Percentiles rank a stretch among this genome's conserved stretches.
Conservation (phyloP, 768 basidiomycete species). For the Collybia mongolica region DNA sequence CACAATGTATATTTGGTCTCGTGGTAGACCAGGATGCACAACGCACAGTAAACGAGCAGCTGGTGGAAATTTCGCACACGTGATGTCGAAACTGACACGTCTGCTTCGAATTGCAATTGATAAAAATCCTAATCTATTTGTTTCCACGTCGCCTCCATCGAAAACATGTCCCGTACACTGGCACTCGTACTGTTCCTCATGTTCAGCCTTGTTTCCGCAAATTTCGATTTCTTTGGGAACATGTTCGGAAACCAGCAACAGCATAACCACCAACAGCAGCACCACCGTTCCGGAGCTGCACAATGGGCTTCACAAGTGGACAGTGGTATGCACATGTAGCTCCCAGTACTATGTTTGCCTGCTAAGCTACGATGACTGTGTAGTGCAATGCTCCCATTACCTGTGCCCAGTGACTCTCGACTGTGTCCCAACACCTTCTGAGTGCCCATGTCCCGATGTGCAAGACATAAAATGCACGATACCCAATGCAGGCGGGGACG, state of each 20-base stretch:
- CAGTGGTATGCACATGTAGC: constrained; percentile 41
- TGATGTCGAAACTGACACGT: constrained; percentile 15
- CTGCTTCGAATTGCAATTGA: background rate
- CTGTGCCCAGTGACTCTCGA: constrained; percentile 74
- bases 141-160: background rate
- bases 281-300: constrained; percentile 47
- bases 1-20: too few relatives aligned
- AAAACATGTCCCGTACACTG: constrained; percentile 14
- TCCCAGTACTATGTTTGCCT: background rate
- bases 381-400: constrained; percentile 74
- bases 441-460: constrained; percentile 76
- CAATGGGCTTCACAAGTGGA: constrained; percentile 72
- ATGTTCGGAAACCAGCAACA: constrained; percentile 70
- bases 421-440: constrained; percentile 59
- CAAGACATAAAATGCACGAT: constrained; percentile 78
- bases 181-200: constrained; percentile 30
- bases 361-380: too few relatives aligned
- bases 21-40: too few relatives aligned
- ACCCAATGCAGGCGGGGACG: constrained; percentile 55
- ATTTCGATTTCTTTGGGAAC: constrained; percentile 78
- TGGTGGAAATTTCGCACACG: background rate
- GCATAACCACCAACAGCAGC: constrained; percentile 59
- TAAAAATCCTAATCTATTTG: background rate
- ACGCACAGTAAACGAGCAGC: background rate
- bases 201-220: constrained; percentile 46